These are phyloP conservation scores for Leccinum truebloodii DNA, from an alignment of 768 basidiomycete genomes.

Conservation along the genomic window DNA sequence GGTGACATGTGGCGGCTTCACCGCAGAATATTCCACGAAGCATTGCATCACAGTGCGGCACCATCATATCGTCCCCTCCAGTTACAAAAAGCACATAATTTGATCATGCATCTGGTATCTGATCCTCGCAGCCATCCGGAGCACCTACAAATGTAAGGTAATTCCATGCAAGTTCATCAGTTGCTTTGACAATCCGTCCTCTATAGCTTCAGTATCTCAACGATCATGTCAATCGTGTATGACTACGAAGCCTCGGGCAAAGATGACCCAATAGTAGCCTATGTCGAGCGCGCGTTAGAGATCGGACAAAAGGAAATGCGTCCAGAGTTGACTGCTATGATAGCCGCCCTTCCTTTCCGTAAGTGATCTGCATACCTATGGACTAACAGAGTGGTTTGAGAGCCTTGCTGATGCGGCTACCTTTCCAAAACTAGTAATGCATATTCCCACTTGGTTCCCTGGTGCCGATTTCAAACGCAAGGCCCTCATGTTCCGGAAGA, in stretches of 20 bases:
- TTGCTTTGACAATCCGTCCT: background rate
- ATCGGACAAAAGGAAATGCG: slow-evolving; percentile 16
- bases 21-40: background rate
- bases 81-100: slow-evolving; percentile 30
- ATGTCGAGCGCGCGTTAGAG: slow-evolving; percentile 12
- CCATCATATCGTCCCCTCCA: slow-evolving; percentile 36
- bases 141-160: slow-evolving; percentile 25
- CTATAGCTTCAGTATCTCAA: slow-evolving; percentile 22
- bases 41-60: slow-evolving; percentile 9
- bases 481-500: slow-evolving; percentile 9
- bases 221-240: slow-evolving; percentile 28
- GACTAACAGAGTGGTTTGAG: background rate
- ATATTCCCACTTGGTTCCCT: slow-evolving; percentile 26
- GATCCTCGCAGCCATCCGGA: slow-evolving; percentile 21
- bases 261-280: slow-evolving; percentile 23
- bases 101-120: slow-evolving; percentile 31
- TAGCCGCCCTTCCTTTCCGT: slow-evolving; percentile 22
- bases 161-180: background rate
- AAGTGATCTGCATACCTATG: background rate
- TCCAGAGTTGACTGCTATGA: slow-evolving; percentile 17
- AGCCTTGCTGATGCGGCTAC: background rate
- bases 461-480: slow-evolving; percentile 22
- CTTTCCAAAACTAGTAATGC: slow-evolving; percentile 9
- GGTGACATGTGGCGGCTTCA: background rate
- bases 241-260: slow-evolving; percentile 17